These are phyloP conservation scores for Myxozyma monticola DNA, from an alignment of 805 yeast species.

Conservation along the genomic window DNA sequence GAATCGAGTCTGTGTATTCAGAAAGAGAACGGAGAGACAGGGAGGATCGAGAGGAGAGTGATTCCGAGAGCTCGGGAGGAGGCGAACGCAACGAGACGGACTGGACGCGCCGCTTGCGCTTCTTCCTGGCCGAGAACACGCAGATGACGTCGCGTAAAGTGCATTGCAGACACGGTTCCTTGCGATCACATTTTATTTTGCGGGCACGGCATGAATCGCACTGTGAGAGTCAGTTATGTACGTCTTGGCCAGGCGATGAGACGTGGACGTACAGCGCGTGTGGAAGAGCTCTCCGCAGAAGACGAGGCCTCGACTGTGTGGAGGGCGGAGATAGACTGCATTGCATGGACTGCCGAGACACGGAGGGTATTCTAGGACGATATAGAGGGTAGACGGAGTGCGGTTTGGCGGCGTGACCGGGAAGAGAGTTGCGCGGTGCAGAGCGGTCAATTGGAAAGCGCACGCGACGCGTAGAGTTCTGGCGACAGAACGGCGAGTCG, in stretches of 20 bases:
- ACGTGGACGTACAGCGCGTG: constrained; percentile 14
- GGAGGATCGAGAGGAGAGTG: not conserved
- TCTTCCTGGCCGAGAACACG: constrained; percentile 25
- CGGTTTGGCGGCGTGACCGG: too few relatives aligned
- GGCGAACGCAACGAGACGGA: not conserved
- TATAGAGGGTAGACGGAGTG: too few relatives aligned
- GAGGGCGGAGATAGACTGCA: too few relatives aligned
- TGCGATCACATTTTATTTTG: constrained; percentile 27
- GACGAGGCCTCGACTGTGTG: constrained; percentile 5
- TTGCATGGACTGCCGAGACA: too few relatives aligned
- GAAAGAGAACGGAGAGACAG: not conserved
- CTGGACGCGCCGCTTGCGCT: constrained; percentile 18
- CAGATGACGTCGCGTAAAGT: constrained; percentile 22
- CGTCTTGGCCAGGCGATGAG: too few relatives aligned
- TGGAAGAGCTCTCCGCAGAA: constrained; percentile 6
- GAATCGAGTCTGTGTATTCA: not conserved
- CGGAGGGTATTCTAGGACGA: too few relatives aligned
- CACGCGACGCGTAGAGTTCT: too few relatives aligned
- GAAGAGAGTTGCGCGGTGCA: too few relatives aligned
- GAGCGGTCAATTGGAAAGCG: too few relatives aligned
- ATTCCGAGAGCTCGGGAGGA: not conserved
- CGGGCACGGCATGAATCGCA: constrained; percentile 26
- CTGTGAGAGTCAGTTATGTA: not conserved
- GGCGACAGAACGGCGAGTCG: too few relatives aligned
- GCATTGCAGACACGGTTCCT: constrained; percentile 26